Base-by-base conservation (phyloP, 208 protist species). In the Perkinsela sp. region DNA sequence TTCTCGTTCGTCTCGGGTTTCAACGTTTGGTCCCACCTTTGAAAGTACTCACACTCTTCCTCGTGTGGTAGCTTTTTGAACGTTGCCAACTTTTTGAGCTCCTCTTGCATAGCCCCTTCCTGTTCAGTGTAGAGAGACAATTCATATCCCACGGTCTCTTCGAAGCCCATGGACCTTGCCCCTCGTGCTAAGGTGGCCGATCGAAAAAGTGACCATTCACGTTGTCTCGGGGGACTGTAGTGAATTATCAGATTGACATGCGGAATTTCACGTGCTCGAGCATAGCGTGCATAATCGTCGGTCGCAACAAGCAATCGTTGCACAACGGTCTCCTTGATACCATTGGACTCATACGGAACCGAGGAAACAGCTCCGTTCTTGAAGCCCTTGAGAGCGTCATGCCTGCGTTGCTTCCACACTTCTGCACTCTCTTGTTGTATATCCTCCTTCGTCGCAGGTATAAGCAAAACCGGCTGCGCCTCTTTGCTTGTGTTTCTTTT, bases 241-340 rank as follows among this genome's bases (percentile, higher is more conserved):
- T 86, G 81, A 73, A 90, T 85, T 71, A 90, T 77, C 28, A 92
- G 77, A 69, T 92, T 92, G 32, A 92, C 86, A 69, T 88, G 89
- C 67, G 86, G 86, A 67, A 92, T 83, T 65, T 88, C 40, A 6
- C 77, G 85, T 72, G 89, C 90, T 66, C 83, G 80, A 13, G 86
- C 84, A 48, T 90, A 72, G 76, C 90, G 90, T 57, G 86, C 86
- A 75, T 92, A 92, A 75, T 92, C 86, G 68, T 87, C 82, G 73
- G 76, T 90, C 16, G 86, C 89, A 66, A 92, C 80, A 57, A 92
- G 77, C 65, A 92, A 78, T n/a, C 86, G 84, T 75, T 92, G 75
- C 22, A 22, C 6, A 57, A 57, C 40, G 6, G 40, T 57, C 22
- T 57, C 40, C 67, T 73, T 75, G 71, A 88, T 76, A 68, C 86